Percentiles rank a stretch among this genome's conserved stretches.
Conservation (phyloP, 2,329 filamentous ascomycete genomes). For the Diaporthe vexans region DNA sequence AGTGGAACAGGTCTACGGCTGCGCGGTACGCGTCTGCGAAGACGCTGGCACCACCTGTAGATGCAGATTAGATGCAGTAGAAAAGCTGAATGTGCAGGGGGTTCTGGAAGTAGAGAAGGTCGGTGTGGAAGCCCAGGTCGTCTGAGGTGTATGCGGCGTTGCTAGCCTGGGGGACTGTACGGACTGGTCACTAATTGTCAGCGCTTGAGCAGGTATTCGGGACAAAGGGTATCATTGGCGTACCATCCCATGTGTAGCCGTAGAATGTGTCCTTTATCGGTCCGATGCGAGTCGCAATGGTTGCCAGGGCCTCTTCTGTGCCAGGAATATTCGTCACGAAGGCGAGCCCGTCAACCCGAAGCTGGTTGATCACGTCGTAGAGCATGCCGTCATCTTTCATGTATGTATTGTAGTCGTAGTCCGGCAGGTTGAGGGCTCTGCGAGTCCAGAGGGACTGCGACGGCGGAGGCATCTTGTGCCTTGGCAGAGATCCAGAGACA, state of each 20-base stretch:
- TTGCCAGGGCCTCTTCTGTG: background rate
- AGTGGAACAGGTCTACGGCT: background rate
- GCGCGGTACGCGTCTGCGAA: background rate
- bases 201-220: background rate
- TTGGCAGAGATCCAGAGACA: background rate
- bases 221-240: background rate
- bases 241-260: background rate
- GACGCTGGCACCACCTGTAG: background rate
- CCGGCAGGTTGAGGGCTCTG: background rate
- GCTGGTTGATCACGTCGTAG: background rate
- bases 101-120: background rate
- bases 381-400: slow-evolving; percentile 1
- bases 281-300: background rate
- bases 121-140: background rate
- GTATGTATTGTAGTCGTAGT: background rate
- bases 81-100: background rate
- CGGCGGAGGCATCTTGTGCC: background rate
- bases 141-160: background rate
- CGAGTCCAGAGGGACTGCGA: background rate
- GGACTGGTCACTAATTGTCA: background rate
- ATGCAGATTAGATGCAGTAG: background rate
- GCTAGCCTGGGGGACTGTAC: background rate
- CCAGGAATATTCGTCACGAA: background rate
- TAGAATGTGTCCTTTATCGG: background rate
- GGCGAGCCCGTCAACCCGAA: background rate